Evolutionary conservation across 2,329 filamentous ascomycete species (phyloP).

Genomic region (Colletotrichum tabaci): DNA sequence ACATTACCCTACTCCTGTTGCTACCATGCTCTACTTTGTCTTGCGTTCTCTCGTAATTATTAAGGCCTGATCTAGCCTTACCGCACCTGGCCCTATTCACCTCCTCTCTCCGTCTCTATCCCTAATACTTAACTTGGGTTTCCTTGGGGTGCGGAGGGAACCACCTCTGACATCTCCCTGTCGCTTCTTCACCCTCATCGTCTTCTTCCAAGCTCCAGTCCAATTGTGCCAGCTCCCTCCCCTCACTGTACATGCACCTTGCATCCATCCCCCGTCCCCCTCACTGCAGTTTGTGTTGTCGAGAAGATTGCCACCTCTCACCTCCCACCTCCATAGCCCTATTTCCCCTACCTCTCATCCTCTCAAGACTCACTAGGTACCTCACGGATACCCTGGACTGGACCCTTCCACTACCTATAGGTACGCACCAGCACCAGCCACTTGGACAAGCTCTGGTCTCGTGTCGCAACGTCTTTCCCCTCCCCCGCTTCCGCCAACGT

Average conservation of each 20-base stretch:
- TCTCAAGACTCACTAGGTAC: not conserved
- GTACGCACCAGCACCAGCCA: constrained; percentile 42
- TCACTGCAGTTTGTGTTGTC: constrained; percentile 26
- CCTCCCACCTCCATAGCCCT: constrained; percentile 15
- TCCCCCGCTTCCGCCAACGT: constrained; percentile 42
- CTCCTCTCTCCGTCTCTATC: not conserved
- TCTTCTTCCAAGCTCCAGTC: not conserved
- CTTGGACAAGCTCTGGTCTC: constrained; percentile 44
- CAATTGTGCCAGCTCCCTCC: constrained; percentile 11
- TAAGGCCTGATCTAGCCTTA: constrained; percentile 15
- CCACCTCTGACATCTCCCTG: constrained; percentile 14
- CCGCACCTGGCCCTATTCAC: constrained; percentile 4
- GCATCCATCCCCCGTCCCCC: not conserved
- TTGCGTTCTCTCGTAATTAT: constrained; percentile 3
- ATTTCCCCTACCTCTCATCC: constrained; percentile 5
- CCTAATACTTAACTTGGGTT: not conserved
- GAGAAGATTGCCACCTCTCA: constrained; percentile 29
- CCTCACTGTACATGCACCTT: not conserved
- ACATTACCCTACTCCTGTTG: constrained; percentile 14
- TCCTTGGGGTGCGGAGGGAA: constrained; percentile 1
- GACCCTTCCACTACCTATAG: constrained; percentile 31
- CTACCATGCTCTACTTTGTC: constrained; percentile 1
- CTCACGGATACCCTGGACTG: constrained; percentile 31
- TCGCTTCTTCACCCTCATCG: constrained; percentile 7
- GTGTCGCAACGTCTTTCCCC: constrained; percentile 43